Evolutionary conservation across 2,329 filamentous ascomycete genomes (phyloP).

Genomic region (Aspergillus udagawae): DNA sequence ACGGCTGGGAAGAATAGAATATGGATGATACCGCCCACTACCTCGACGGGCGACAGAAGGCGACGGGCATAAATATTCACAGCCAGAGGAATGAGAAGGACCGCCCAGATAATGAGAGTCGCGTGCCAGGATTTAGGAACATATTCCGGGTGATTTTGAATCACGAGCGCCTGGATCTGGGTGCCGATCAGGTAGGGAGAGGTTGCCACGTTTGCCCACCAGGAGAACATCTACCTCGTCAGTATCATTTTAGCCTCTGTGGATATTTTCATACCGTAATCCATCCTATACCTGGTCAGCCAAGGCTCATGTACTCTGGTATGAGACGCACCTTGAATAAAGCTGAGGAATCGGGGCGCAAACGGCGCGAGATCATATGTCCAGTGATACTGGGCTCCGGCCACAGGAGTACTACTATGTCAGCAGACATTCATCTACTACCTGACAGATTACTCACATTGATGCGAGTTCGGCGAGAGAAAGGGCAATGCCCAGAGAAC

Average conservation of each 20-base stretch:
- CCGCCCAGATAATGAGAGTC: conserved; percentile 47
- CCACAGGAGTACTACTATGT: conserved; percentile 11
- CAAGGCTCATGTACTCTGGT: conserved; percentile 12
- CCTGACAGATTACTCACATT: conserved; percentile 13
- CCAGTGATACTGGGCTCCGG: conserved; percentile 38
- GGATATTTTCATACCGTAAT: not conserved
- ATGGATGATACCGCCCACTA: conserved; percentile 46
- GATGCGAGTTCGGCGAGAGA: conserved; percentile 34
- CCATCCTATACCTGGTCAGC: conserved; percentile 19
- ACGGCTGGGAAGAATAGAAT: conserved; percentile 37
- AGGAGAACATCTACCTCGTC: conserved; percentile 17
- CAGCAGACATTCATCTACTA: conserved; percentile 5
- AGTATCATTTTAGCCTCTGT: conserved; percentile 11
- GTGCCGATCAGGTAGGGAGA: conserved; percentile 25
- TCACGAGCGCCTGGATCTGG: conserved; percentile 28
- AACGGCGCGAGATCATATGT: conserved; percentile 28
- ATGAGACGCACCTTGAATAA: conserved; percentile 18
- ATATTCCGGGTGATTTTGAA: conserved; percentile 21
- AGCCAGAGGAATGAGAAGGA: conserved; percentile 43
- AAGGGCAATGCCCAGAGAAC: conserved; percentile 25
- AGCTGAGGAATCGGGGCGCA: conserved; percentile 19
- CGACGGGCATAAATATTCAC: conserved; percentile 47
- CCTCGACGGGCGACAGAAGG: conserved; percentile 48
- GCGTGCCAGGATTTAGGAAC: conserved; percentile 26
- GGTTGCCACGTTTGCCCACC: conserved; percentile 26